These are phyloP conservation scores for Thalassia testudinum DNA, from an alignment of 116 monocot species.

Conservation along the genomic window DNA sequence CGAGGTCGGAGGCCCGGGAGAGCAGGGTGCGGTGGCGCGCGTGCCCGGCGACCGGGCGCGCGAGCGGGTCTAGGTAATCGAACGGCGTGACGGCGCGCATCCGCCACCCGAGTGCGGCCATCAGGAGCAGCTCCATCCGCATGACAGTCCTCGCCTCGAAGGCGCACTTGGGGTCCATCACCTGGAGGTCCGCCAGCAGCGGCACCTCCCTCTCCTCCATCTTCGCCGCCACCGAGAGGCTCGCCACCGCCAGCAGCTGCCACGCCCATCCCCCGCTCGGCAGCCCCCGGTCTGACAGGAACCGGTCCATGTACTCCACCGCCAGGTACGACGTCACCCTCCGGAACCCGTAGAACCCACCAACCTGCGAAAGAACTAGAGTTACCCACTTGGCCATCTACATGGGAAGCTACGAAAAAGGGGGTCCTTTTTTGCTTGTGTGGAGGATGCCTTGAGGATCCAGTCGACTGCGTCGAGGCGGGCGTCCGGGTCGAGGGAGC, in stretches of 20 bases:
- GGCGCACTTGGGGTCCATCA: slow-evolving; percentile 20
- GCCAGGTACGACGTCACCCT: slow-evolving; percentile 41
- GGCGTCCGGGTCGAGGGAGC: slow-evolving; percentile 18
- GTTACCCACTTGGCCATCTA: neutral
- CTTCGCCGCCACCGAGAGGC: too few species aligned
- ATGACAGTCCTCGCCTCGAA: too few species aligned
- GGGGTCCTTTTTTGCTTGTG: neutral
- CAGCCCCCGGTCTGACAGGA: slow-evolving; percentile 28
- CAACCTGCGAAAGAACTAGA: slow-evolving; percentile 19
- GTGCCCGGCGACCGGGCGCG: neutral
- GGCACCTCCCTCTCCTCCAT: too few species aligned
- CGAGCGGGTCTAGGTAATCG: slow-evolving; percentile 12
- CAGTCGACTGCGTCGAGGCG: slow-evolving; percentile 49
- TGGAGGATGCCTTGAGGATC: slow-evolving; percentile 32
- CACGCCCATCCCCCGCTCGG: too few species aligned
- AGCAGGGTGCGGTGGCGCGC: neutral
- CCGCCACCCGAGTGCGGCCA: too few species aligned
- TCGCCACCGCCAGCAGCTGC: too few species aligned
- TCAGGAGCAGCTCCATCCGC: too few species aligned
- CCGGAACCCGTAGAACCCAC: slow-evolving; percentile 26
- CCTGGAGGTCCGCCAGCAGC: slow-evolving; percentile 29
- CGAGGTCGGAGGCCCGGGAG: too few species aligned
- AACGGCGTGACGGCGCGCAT: too few species aligned
- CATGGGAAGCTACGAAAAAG: neutral
- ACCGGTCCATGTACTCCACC: slow-evolving; percentile 61